Evolutionary conservation across 208 protist species (phyloP), one percentile per base, ranked within the genome.

Genomic region (Angomonas ambiguus): DNA sequence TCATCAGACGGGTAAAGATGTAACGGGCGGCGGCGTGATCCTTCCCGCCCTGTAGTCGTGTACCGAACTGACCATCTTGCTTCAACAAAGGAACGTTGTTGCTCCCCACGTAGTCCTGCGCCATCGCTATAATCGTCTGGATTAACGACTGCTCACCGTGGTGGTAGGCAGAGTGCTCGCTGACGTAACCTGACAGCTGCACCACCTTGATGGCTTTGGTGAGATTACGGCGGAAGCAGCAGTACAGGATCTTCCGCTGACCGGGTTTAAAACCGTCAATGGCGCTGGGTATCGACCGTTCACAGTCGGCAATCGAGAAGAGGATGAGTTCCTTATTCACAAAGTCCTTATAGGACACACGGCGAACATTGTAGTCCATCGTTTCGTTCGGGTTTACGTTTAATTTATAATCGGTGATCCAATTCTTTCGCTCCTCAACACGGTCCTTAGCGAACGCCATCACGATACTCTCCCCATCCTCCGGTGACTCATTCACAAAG

Each of bases 211-310:
- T 96, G 10, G 99, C 97, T n/a, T 93, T 83, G 49, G 77, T 96
- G 1, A 99, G 80, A 51, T 99, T 99, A 51, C 98, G 89, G 87
- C 99, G 99, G 77, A 99, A 99, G 75, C 96, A 99, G n/a, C 83
- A 79, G 74, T 97, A 99, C 28, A 99, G 69, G 38, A 99, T 98
- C 76, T 99, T 99, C 53, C 99, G 83, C 72, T 99, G 98, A 0
- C 95, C 97, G 3, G 98, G 99, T 74, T 99, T 99, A 45, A 99
- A 87, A 28, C 99, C 99, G 79, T 99, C 99, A 0, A 99, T 80
- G 25, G 87, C 77, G 70, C 90, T 96, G 35, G 94, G 94, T 65
- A 97, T 98, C 30, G 92, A 95, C 18, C 95, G 83, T 71, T 96
- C 94, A 82, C 95, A 98, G 73, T 98, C 97, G 0, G 86, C 93